Evolutionary conservation across 441 rosid species (phyloP).

Genomic region (Croton setiger): DNA sequence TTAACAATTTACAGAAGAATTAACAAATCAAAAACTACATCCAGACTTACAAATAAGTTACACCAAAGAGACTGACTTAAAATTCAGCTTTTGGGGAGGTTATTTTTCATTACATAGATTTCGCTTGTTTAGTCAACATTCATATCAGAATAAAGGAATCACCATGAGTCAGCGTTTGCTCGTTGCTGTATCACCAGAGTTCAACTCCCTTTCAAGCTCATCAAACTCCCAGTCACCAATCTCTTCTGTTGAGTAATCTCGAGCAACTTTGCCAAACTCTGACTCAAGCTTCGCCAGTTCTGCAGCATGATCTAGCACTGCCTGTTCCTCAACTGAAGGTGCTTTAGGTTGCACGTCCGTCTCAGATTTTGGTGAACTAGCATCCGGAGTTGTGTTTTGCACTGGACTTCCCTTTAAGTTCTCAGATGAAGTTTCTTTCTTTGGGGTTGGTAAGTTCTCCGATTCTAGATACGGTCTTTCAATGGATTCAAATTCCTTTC

Average conservation of each 20-base stretch:
- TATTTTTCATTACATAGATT: constrained; percentile 14
- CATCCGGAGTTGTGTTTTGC: constrained; percentile 19
- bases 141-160: constrained; percentile 2
- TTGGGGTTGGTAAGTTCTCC: constrained; percentile 52
- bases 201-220: constrained; percentile 87
- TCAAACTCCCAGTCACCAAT: constrained; percentile 97
- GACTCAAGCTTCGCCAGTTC: constrained; percentile 92
- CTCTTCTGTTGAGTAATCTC: constrained; percentile 73
- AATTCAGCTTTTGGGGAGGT: constrained; percentile 27
- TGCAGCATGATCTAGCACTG: constrained; percentile 65
- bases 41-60: constrained; percentile 26
- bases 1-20: constrained; percentile 53
- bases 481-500: constrained; percentile 71
- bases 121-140: constrained; percentile 14
- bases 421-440: constrained; percentile 31
- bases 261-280: constrained; percentile 81
- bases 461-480: constrained; percentile 82
- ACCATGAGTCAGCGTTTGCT: constrained; percentile 21
- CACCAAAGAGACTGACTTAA: constrained; percentile 28
- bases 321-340: constrained; percentile 31
- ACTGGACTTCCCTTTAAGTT: constrained; percentile 28
- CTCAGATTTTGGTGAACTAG: constrained; percentile 32
- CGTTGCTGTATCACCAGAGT: constrained; percentile 38
- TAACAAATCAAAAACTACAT: constrained; percentile 29
- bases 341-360: constrained; percentile 32